Evolutionary conservation across 352 stramenopile species (phyloP), one percentile per base, ranked within the genome.

Genomic region (Bremia lactucae): DNA sequence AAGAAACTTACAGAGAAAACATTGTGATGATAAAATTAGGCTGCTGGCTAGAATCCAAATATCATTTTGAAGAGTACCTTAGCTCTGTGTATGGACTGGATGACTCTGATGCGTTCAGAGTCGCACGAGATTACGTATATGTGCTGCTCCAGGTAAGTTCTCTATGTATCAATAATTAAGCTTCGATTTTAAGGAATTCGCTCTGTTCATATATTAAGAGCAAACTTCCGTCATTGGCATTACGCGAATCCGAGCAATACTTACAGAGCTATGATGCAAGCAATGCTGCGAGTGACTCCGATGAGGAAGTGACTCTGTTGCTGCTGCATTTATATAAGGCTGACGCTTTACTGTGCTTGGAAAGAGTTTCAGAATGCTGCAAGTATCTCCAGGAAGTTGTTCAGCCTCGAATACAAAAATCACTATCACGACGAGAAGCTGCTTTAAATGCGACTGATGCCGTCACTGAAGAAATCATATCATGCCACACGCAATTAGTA

Each of bases 331-430:
- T 87, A 8, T 87, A 87, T 56, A 82, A 74, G 52, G 71, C 75
- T 2, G 80, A 93, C 20, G 73, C 77, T 9, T 54, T 90, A 19
- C 38, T 93, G 14, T 85, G 75, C 42, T 58, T 90, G 29, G 77
- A 89, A 43, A 64, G 61, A n/a, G 62, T 89, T 2, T 49, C 68
- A 21, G 73, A 83, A 19, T 87, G 72, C 28, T 49, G 59, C 2
- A 19, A 52, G 15, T 70, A 70, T 6, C 51, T 93, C 6, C 50
- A 58, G 8, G 21, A 52, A 1, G 36, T 40, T 21, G 57, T 70
- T 11, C 36, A 78, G 29, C 68, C 55, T 1, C 50, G 62, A 28
- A 41, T 70, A 2, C 19, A 43, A 49, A 45, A 42, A 4, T 15
- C 45, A n/a, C 39, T 52, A 23, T 11, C 13, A 31, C 26, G 26